Base-by-base conservation (phyloP, 116 monocot species). In the Trichopus zeylanicus region DNA sequence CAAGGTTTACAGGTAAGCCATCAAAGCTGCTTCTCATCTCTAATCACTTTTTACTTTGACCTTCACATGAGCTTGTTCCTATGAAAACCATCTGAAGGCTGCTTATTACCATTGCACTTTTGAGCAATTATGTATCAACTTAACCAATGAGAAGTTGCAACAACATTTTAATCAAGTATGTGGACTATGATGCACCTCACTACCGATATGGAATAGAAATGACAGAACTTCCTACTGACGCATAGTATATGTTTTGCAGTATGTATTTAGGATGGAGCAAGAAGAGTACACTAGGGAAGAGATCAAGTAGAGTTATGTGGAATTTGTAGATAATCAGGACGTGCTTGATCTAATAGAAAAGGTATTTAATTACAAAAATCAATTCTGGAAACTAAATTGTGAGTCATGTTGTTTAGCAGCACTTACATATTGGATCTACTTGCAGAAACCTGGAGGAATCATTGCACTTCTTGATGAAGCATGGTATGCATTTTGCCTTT, bases 211-310 rank as follows among this genome's bases (percentile, higher is more conserved):
- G 15, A 22, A 22, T 24, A 49, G 3, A 22, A 5, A 22, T 7
- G 22, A 22, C 8, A 24, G 9, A 49, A 25, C 21, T 8, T 21
- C 18, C 5, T 51, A 21, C 28, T 53, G 23, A 53, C 28, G 53
- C 53, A 28, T 64, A 47, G 61, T 31, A 56, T 62, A 11, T 59
- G 29, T 26, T 52, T 73, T 56, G 35, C 73, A 93, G 93, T 90
- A 95, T 68, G 95, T 95, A 48, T 95, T 95, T 64, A 95, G 90
- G 67, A 95, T 95, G 95, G 95, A 95, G 78, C 95, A 95, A 81
- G 95, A 95, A 70, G 95, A 95, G 24, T 95, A 97, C 67, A 97
- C 90, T 31, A 90, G 62, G 31, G 97, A 97, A 78, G 87, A 86
- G 56, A 97, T 97, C 25, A 71, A 97, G 33, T 97, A 87, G 91